A percentile compares a stretch with the other conserved stretches of the same genome.
phyloP scores from a whole-genome alignment of 192 early-diverging fungal species.

The Radiomyces spectabilis region DNA sequence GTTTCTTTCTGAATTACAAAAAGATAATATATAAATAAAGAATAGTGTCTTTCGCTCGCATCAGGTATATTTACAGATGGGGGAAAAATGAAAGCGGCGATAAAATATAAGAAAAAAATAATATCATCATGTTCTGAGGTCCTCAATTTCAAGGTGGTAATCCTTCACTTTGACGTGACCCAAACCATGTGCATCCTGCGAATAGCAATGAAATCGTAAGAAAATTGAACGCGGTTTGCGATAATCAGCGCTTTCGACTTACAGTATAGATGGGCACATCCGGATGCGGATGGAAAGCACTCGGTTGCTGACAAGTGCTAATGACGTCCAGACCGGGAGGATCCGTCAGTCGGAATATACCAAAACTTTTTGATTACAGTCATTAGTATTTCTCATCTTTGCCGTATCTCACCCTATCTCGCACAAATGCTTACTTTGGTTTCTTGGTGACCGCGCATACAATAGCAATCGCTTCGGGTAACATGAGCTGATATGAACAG shows the following conservation, averaged over 20 bases:
- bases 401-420: too few relatives aligned
- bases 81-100: too few relatives aligned
- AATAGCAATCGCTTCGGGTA: slow-evolving; percentile 90
- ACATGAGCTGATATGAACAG: slow-evolving; percentile 82
- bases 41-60: too few relatives aligned
- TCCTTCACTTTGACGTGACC: slow-evolving; percentile 15
- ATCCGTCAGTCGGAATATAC: slow-evolving; percentile 83
- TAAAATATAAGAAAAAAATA: too few relatives aligned
- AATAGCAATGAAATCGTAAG: background rate
- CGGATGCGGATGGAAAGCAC: slow-evolving; percentile 80
- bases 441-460: slow-evolving; percentile 71
- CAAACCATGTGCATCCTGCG: slow-evolving; percentile 15
- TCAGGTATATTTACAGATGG: too few relatives aligned
- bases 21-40: too few relatives aligned
- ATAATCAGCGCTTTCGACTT: background rate
- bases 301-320: slow-evolving; percentile 57
- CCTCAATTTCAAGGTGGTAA: too few relatives aligned
- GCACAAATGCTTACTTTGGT: slow-evolving; percentile 39
- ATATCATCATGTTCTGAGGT: too few relatives aligned
- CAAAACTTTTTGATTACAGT: slow-evolving; percentile 37
- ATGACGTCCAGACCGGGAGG: slow-evolving; percentile 77
- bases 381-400: background rate
- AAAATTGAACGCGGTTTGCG: background rate
- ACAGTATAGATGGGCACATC: slow-evolving; percentile 47
- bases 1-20: too few relatives aligned